phyloP scores from a whole-genome alignment of 2,329 filamentous ascomycete genomes.

The Didymosphaeria variabile region DNA sequence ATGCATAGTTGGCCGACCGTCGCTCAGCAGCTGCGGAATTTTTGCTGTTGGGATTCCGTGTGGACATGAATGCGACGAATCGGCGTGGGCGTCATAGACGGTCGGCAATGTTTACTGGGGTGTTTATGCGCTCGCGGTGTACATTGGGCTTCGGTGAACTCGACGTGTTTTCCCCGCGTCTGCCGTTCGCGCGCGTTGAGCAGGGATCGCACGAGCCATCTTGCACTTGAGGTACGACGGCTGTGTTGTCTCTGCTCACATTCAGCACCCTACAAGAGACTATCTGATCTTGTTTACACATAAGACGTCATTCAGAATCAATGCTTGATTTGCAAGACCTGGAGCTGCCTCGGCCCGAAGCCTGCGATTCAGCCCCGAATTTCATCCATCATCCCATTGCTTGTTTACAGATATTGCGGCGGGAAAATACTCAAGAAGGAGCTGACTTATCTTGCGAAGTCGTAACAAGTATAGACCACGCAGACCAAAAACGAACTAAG shows the following conservation, averaged over 20 bases:
- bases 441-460: too few relatives aligned
- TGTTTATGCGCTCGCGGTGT: slow-evolving; percentile 3
- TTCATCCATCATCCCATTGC: too few relatives aligned
- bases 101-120: neutral
- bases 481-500: too few relatives aligned
- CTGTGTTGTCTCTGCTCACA: neutral
- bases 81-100: slow-evolving; percentile 39
- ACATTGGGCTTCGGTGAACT: slow-evolving; percentile 1
- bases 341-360: too few relatives aligned
- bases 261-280: too few relatives aligned
- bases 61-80: slow-evolving; percentile 40
- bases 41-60: slow-evolving; percentile 43
- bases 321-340: too few relatives aligned
- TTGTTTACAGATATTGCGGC: too few relatives aligned
- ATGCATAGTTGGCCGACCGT: slow-evolving; percentile 41
- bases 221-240: neutral
- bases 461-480: too few relatives aligned
- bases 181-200: slow-evolving; percentile 4
- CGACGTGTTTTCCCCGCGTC: slow-evolving; percentile 16
- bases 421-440: too few relatives aligned
- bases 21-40: slow-evolving; percentile 41
- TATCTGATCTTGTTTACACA: too few relatives aligned
- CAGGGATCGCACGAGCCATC: slow-evolving; percentile 12
- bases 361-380: too few relatives aligned
- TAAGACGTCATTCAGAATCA: too few relatives aligned